Conservation (phyloP, 805 yeast genomes). For the Lachancea sp. region DNA sequence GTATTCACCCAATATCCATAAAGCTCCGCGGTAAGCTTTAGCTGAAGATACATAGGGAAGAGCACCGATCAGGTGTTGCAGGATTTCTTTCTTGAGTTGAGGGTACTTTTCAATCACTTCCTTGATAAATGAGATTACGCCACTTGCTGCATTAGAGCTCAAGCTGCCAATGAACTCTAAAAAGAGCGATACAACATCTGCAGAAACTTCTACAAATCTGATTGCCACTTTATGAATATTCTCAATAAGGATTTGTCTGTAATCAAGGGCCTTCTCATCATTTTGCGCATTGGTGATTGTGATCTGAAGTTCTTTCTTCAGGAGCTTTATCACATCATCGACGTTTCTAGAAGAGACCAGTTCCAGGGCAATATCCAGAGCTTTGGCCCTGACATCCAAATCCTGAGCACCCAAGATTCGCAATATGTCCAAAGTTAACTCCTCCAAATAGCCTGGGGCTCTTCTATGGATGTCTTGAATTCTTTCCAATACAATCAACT, state of each 20-base stretch:
- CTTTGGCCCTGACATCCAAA: slow-evolving; percentile 82
- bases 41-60: slow-evolving; percentile 72
- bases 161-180: slow-evolving; percentile 82
- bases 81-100: slow-evolving; percentile 57
- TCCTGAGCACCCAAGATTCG: slow-evolving; percentile 85
- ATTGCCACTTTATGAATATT: slow-evolving; percentile 88
- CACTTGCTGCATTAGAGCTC: slow-evolving; percentile 78
- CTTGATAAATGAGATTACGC: slow-evolving; percentile 84
- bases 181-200: slow-evolving; percentile 80
- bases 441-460: slow-evolving; percentile 79
- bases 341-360: slow-evolving; percentile 83
- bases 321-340: slow-evolving; percentile 84
- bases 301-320: slow-evolving; percentile 83
- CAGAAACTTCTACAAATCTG: slow-evolving; percentile 83
- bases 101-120: slow-evolving; percentile 93
- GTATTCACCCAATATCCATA: slow-evolving; percentile 97
- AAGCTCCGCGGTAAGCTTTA: slow-evolving; percentile 84
- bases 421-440: slow-evolving; percentile 76
- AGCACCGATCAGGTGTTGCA: slow-evolving; percentile 54
- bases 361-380: slow-evolving; percentile 74
- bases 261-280: slow-evolving; percentile 78
- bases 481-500: slow-evolving; percentile 84
- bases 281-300: slow-evolving; percentile 50
- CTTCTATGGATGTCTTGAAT: slow-evolving; percentile 66
- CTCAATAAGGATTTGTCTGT: slow-evolving; percentile 80